These are phyloP conservation scores for Acanthamoeba sp. DNA, from an alignment of 208 protist species.

Conservation along the genomic window DNA sequence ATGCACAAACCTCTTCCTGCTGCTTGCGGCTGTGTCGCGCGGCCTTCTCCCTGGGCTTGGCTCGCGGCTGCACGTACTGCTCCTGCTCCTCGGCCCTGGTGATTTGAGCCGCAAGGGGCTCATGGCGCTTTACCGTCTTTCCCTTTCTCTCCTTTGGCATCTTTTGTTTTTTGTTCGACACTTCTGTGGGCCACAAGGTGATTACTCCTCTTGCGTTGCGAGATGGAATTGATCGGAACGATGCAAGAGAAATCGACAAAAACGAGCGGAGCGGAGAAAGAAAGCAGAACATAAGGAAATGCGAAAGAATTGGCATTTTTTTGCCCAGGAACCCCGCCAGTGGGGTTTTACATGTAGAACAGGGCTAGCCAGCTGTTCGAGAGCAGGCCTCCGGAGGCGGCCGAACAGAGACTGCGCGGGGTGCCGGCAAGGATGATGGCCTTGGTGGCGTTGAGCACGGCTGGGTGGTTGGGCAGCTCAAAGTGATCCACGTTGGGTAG, in stretches of 20 bases:
- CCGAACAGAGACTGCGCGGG: not conserved
- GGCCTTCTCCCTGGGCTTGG: conserved; percentile 24
- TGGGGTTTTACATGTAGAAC: too few species aligned
- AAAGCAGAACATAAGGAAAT: not conserved
- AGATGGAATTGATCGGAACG: not conserved
- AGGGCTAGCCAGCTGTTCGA: not conserved
- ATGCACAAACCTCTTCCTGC: conserved; percentile 16
- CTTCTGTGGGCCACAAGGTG: not conserved
- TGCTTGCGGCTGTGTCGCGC: not conserved
- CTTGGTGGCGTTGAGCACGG: not conserved
- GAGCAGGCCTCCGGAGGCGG: not conserved
- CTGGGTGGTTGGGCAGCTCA: not conserved
- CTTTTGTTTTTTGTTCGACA: not conserved
- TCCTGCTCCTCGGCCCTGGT: not conserved
- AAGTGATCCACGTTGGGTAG: not conserved
- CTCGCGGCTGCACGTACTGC: conserved; percentile 37
- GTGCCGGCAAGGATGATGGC: not conserved
- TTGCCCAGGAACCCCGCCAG: too few species aligned
- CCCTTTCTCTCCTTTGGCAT: conserved; percentile 73
- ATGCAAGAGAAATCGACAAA: not conserved
- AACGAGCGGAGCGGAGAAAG: not conserved
- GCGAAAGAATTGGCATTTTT: not conserved
- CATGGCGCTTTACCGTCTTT: conserved; percentile 24
- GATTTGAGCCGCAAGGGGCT: conserved; percentile 63
- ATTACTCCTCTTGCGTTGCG: not conserved